A percentile compares a stretch with the other conserved stretches of the same genome.
phyloP scores from a whole-genome alignment of 495 filamentous ascomycete species.

The Penicillium steckii region DNA sequence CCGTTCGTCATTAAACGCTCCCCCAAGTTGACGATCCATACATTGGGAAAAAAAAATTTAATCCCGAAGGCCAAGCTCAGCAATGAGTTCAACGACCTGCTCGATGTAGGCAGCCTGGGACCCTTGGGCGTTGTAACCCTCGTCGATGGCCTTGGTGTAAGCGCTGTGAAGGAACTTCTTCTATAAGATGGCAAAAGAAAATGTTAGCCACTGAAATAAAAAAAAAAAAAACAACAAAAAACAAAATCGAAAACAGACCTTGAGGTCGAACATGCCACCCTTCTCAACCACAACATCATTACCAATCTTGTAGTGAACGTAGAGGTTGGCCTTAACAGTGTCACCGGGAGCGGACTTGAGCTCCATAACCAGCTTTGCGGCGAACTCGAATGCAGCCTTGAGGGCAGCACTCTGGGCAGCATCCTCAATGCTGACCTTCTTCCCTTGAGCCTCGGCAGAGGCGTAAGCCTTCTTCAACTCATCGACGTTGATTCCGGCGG shows the following conservation, averaged over 20 bases:
- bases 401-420: conserved; percentile 19
- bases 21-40: background rate
- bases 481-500: conserved; percentile 25
- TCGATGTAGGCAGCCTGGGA: conserved; percentile 77
- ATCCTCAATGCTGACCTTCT: conserved; percentile 17
- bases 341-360: conserved; percentile 48
- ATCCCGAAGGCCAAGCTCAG: conserved; percentile 52
- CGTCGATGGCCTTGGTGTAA: conserved; percentile 58
- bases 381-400: conserved; percentile 35
- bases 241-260: conserved; percentile 34
- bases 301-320: conserved; percentile 59
- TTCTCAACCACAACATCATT: conserved; percentile 44
- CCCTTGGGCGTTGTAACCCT: conserved; percentile 54
- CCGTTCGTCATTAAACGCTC: background rate
- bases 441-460: conserved; percentile 17
- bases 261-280: conserved; percentile 52
- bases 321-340: conserved; percentile 55
- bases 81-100: conserved; percentile 67
- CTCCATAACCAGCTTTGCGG: conserved; percentile 59
- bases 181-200: conserved; percentile 37
- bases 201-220: background rate
- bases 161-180: conserved; percentile 75
- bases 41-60: background rate
- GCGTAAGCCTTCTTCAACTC: conserved; percentile 28
- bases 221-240: background rate